Evolutionary conservation across 2,329 filamentous ascomycete species (phyloP), one percentile per base, ranked within the genome.

Genomic region (Trichoderma sp.): DNA sequence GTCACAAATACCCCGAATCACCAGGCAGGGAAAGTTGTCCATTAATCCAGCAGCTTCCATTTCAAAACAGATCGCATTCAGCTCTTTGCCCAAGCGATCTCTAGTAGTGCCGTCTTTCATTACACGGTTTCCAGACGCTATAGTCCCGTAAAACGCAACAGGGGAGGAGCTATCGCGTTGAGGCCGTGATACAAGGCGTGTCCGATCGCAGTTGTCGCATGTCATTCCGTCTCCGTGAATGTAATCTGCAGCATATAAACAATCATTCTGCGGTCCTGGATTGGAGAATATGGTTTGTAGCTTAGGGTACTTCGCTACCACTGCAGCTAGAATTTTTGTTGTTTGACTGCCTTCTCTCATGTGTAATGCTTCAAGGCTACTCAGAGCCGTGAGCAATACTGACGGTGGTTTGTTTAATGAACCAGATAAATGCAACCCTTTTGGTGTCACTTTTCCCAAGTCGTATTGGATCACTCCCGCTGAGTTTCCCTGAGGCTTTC

Each of bases 1-100:
- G 52, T 79, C 76, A 46, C 76, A 80, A 1, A 81, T 78, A 0
- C 79, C 79, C 11, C 77, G 73, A 24, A 82, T 77, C 0, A 78
- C 74, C 2, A 80, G 56, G 39, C 76, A 79, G 28, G 66, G 66
- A 30, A 77, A 71, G 3, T 69, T 59, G n/a, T 70, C 54, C 54
- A 70, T 70, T 5, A 75, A 13, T 8, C 46, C 72, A 1, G 73
- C n/a, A n/a, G n/a, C n/a, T n/a, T n/a, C n/a, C n/a, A n/a, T n/a
- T n/a, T n/a, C n/a, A n/a, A n/a, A n/a, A n/a, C 74, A 1, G 72
- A 73, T 43, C 75, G 74, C 74, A 74, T n/a, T n/a, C n/a, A n/a
- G n/a, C n/a, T n/a, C n/a, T n/a, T n/a, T 77, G 60, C 77, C 75
- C 30, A 77, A 68, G 21, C 73, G 75, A 54, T 74, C 69, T 14